These are phyloP conservation scores for Lanmaoa pseudosensibilis DNA, from an alignment of 768 basidiomycete genomes.

Conservation along the genomic window DNA sequence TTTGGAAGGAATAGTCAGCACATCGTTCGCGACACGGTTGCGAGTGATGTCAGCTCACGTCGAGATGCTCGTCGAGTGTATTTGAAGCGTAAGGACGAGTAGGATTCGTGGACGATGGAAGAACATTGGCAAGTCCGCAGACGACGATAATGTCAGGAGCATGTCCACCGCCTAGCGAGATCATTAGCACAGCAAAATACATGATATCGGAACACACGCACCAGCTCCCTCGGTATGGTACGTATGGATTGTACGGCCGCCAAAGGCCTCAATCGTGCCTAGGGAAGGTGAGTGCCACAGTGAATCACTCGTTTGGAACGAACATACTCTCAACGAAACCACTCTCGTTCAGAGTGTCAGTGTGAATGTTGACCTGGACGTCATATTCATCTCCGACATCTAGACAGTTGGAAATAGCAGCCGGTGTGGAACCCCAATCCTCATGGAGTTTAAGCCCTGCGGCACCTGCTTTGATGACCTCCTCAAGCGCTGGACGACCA, in stretches of 20 bases:
- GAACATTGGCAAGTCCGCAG: slow-evolving; percentile 82
- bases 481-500: slow-evolving; percentile 69
- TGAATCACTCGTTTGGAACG: not conserved
- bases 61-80: slow-evolving; percentile 95
- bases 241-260: slow-evolving; percentile 89
- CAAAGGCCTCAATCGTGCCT: slow-evolving; percentile 91
- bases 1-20: slow-evolving; percentile 32
- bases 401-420: slow-evolving; percentile 72
- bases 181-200: not conserved
- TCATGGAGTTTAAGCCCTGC: slow-evolving; percentile 94
- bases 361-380: slow-evolving; percentile 94
- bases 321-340: slow-evolving; percentile 90
- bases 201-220: slow-evolving; percentile 22
- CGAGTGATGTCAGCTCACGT: slow-evolving; percentile 56
- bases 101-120: slow-evolving; percentile 96
- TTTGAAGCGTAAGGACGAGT: slow-evolving; percentile 90
- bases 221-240: slow-evolving; percentile 98
- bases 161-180: slow-evolving; percentile 75
- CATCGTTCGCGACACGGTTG: not conserved
- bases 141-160: slow-evolving; percentile 99
- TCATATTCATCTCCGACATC: slow-evolving; percentile 88
- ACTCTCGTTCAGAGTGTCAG: slow-evolving; percentile 95
- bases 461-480: slow-evolving; percentile 81
- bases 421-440: slow-evolving; percentile 94
- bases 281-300: slow-evolving; percentile 8